Conservation (phyloP, 495 filamentous ascomycete genomes). For the Trichoderma reesei region DNA sequence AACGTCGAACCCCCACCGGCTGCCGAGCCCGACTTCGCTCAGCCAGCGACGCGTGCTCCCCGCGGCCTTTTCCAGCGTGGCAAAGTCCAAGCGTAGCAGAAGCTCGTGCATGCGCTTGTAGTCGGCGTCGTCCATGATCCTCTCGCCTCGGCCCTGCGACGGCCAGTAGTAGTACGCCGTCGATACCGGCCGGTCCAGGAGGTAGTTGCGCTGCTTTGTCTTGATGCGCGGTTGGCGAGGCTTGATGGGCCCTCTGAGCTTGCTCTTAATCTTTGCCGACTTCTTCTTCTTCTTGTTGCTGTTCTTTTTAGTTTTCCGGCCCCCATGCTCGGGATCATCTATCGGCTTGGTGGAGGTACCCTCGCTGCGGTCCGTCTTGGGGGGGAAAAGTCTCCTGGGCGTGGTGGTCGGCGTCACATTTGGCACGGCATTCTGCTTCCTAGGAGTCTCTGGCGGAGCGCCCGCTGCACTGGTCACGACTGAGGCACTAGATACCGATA, state of each 20-base stretch:
- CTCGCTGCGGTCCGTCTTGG: background rate
- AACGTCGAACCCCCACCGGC: conserved; percentile 39
- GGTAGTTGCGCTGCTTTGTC: conserved; percentile 32
- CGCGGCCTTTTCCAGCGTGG: conserved; percentile 53
- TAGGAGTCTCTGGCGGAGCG: conserved; percentile 12
- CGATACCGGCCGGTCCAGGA: conserved; percentile 29
- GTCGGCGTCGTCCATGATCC: conserved; percentile 57
- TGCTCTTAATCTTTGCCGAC: conserved; percentile 30
- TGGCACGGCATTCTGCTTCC: conserved; percentile 3
- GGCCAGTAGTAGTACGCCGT: conserved; percentile 64
- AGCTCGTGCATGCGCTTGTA: conserved; percentile 73
- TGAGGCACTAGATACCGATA: conserved; percentile 1
- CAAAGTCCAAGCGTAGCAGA: conserved; percentile 79
- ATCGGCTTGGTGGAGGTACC: background rate
- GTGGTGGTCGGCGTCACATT: conserved; percentile 12
- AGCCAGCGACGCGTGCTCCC: conserved; percentile 67
- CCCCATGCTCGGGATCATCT: background rate
- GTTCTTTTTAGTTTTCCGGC: conserved; percentile 11
- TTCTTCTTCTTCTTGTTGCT: conserved; percentile 13
- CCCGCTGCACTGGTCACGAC: conserved; percentile 9
- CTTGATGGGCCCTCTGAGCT: conserved; percentile 42
- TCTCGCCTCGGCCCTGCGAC: conserved; percentile 52
- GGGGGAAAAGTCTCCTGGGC: conserved; percentile 18
- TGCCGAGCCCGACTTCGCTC: conserved; percentile 32
- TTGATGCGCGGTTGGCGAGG: conserved; percentile 48